phyloP scores from a whole-genome alignment of 2,329 filamentous ascomycete genomes.

The Fusarium fracticaudum region DNA sequence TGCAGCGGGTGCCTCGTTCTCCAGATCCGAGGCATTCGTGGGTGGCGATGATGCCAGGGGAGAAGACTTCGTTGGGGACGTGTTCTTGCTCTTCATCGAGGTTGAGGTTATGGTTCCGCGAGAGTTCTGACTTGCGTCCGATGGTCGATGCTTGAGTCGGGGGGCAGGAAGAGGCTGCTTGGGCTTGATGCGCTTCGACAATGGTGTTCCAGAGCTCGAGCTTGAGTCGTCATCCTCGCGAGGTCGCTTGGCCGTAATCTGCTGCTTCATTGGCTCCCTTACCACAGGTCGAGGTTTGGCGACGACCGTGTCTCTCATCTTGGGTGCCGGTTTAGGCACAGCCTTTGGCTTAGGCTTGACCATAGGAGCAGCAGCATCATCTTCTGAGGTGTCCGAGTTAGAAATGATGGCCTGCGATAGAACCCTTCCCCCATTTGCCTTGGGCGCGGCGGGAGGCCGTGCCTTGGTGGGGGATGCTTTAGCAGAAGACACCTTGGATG shows the following conservation, averaged over 20 bases:
- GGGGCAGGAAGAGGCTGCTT: constrained; percentile 51
- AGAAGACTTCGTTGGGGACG: constrained; percentile 70
- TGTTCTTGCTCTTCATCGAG: constrained; percentile 61
- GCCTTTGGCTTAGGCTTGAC: constrained; percentile 46
- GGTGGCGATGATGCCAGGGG: constrained; percentile 72
- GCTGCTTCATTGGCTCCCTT: constrained; percentile 47
- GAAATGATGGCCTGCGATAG: constrained; percentile 66
- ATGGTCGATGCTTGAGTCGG: constrained; percentile 56
- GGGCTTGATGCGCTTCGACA: constrained; percentile 67
- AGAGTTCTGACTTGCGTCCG: constrained; percentile 60
- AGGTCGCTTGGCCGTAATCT: constrained; percentile 58
- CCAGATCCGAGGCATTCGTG: constrained; percentile 71
- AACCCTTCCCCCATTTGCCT: constrained; percentile 55
- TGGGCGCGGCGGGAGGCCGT: constrained; percentile 42
- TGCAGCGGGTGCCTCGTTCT: constrained; percentile 51
- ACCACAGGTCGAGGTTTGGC: constrained; percentile 44
- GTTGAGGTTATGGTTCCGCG: constrained; percentile 51
- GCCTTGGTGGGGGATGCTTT: constrained; percentile 55
- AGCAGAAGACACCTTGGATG: constrained; percentile 52
- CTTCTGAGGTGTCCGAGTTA: constrained; percentile 66
- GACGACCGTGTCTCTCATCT: constrained; percentile 46
- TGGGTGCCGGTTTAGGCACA: constrained; percentile 36
- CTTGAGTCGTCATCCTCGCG: constrained; percentile 65
- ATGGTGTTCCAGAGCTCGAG: constrained; percentile 67
- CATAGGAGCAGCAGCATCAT: constrained; percentile 54